Evolutionary conservation across 1,284 basidiomycete genomes (phyloP).

Genomic region (Fomitopsis palustris): DNA sequence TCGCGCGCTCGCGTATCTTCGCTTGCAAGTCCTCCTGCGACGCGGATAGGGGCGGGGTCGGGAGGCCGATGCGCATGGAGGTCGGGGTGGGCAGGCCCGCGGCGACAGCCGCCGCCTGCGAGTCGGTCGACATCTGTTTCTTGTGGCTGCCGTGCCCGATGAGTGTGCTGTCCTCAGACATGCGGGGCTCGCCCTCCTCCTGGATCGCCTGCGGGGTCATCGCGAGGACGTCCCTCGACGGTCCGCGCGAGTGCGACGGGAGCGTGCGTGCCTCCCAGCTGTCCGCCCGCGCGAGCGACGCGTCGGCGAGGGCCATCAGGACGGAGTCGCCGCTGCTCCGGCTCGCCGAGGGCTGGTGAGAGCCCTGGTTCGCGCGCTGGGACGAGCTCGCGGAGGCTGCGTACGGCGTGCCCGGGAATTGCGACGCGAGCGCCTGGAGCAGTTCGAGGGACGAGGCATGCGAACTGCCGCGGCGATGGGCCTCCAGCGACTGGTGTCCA

Average conservation of each 20-base stretch:
- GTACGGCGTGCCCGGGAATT: constrained; percentile 49
- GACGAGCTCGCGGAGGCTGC: constrained; percentile 14
- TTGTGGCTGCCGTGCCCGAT: neutral
- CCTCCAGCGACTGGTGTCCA: constrained; percentile 4
- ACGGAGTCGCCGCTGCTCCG: neutral
- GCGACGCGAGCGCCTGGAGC: constrained; percentile 45
- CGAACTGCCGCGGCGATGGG: constrained; percentile 7
- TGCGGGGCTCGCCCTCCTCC: neutral
- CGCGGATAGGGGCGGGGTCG: constrained; percentile 2
- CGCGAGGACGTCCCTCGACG: neutral
- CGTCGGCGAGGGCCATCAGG: neutral
- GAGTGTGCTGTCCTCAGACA: constrained; percentile 2
- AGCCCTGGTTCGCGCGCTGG: neutral
- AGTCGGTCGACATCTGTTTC: constrained; percentile 4
- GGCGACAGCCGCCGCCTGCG: constrained; percentile 8
- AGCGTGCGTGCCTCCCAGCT: neutral
- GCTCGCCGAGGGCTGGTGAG: neutral
- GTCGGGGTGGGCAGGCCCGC: constrained; percentile 13
- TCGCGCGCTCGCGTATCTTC: neutral
- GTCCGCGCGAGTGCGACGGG: neutral
- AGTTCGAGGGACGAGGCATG: constrained; percentile 30
- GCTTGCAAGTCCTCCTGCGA: neutral
- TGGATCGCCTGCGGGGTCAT: neutral
- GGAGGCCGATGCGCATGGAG: constrained; percentile 7
- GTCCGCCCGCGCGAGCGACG: neutral